Evolutionary conservation across 2,329 filamentous ascomycete species (phyloP).

Genomic region (Aureobasidium sp.): DNA sequence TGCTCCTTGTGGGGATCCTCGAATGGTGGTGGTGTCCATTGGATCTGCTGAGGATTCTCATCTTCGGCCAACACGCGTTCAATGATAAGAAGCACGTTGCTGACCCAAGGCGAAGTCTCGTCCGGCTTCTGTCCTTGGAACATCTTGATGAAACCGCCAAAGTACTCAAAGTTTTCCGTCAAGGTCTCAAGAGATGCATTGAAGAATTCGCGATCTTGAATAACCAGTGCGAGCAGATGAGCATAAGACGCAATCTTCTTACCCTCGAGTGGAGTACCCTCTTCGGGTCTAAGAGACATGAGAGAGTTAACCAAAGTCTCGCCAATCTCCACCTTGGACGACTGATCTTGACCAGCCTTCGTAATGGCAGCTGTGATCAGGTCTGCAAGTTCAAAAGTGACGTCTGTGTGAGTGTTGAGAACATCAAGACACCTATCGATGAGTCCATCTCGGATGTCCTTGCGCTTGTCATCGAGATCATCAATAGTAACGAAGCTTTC

Average conservation of each 20-base stretch:
- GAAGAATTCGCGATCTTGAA: slow-evolving; percentile 78
- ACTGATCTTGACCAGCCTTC: slow-evolving; percentile 48
- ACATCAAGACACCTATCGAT: slow-evolving; percentile 88
- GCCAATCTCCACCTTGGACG: slow-evolving; percentile 63
- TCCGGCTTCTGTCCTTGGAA: slow-evolving; percentile 58
- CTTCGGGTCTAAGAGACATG: slow-evolving; percentile 49
- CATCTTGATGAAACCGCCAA: slow-evolving; percentile 71
- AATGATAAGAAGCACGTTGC: slow-evolving; percentile 78
- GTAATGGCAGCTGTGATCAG: slow-evolving; percentile 65
- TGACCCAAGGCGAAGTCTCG: slow-evolving; percentile 84
- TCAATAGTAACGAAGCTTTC: slow-evolving; percentile 54
- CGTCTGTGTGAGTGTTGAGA: slow-evolving; percentile 74
- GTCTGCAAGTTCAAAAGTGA: slow-evolving; percentile 85
- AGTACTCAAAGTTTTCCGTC: slow-evolving; percentile 64
- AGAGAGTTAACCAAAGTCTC: slow-evolving; percentile 76
- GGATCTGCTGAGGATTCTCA: slow-evolving; percentile 64
- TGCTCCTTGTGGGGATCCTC: slow-evolving; percentile 28
- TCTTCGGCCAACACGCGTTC: slow-evolving; percentile 88
- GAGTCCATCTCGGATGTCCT: slow-evolving; percentile 62
- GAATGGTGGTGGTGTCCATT: slow-evolving; percentile 50
- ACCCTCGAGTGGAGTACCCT: slow-evolving; percentile 44
- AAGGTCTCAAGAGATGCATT: slow-evolving; percentile 63
- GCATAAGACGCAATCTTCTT: slow-evolving; percentile 83
- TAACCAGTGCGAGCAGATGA: slow-evolving; percentile 77
- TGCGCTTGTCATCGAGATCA: slow-evolving; percentile 67